Evolutionary conservation across 2,329 filamentous ascomycete species (phyloP), one percentile per base, ranked within the genome.

Genomic region (Tolypocladium nubicola): DNA sequence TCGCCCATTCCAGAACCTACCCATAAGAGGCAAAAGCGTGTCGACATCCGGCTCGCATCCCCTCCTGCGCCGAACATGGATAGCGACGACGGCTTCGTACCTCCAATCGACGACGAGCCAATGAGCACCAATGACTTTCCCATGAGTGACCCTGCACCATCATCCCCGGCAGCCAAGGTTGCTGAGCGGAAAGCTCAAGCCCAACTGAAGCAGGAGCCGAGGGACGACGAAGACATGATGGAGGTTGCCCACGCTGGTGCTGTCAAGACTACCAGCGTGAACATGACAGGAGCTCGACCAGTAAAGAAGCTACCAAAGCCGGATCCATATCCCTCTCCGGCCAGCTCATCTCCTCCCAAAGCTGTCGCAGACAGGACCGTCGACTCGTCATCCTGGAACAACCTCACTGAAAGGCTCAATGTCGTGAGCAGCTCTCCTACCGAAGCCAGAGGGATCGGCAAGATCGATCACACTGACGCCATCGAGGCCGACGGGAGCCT

Each of bases 401-500:
- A 89, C 57, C 85, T 99, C 52, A 92, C 89, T 9, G 85, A 85
- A 66, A 93, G 87, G 65, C 79, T 99, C 60, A 96, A 96, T 64
- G 86, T 97, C 41, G 79, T 94, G 62, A 90, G 83, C 70, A 90
- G 85, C 66, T 86, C 90, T 4, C 77, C 81, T 5, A 70, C 82
- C 3, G 87, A 90, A 62, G 75, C 78, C 39, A 76, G 77, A 33
- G 79, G 76, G 10, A 82, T 89, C 62, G 91, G 91, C 45, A 99
- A 97, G 73, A 80, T 97, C 53, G 85, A 87, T 61, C 81, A 89
- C 58, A 83, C 88, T 61, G 88, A 96, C 71, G 91, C 89, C n/a
- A 75, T 96, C n/a, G 93, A 97, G 70, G 85, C 89, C 61, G 92
- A 99, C 67, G 94, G 93, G 40, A 95, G 89, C 64, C 78, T 99